Conservation (phyloP, 345 rosid genomes). For the Raphanus sativus region DNA sequence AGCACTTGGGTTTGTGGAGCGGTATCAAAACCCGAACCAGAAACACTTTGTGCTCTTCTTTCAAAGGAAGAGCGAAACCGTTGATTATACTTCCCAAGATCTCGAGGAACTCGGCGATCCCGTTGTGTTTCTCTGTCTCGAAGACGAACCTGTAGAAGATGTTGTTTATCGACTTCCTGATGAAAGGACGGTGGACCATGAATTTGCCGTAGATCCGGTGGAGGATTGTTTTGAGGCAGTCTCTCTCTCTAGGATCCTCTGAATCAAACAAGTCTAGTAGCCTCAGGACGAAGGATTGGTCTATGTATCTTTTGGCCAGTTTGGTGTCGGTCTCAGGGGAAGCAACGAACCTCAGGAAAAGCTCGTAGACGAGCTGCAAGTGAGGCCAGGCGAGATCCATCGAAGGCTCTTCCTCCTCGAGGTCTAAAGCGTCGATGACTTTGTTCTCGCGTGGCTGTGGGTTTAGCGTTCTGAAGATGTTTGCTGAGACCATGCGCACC, state of each 20-base stretch:
- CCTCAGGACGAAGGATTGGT: constrained; percentile 61
- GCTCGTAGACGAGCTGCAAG: constrained; percentile 70
- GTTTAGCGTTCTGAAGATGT: constrained; percentile 58
- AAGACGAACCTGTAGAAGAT: constrained; percentile 62
- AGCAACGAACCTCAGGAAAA: constrained; percentile 69
- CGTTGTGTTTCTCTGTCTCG: constrained; percentile 75
- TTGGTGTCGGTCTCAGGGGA: constrained; percentile 76
- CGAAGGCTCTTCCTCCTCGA: constrained; percentile 72
- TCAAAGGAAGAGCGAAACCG: constrained; percentile 72
- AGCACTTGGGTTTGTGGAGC: constrained; percentile 68
- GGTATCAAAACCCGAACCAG: constrained; percentile 64
- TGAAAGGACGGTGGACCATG: constrained; percentile 73
- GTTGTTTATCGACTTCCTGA: constrained; percentile 67
- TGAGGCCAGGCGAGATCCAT: constrained; percentile 88
- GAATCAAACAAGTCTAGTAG: constrained; percentile 68
- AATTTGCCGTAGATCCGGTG: constrained; percentile 74
- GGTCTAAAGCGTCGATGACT: constrained; percentile 57
- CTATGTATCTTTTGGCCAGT: constrained; percentile 63
- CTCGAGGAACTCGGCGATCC: constrained; percentile 70
- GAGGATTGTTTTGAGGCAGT: constrained; percentile 63
- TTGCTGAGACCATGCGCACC: constrained; percentile 58
- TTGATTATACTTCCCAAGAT: constrained; percentile 74
- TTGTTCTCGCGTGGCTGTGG: constrained; percentile 69
- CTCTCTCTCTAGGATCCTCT: constrained; percentile 72
- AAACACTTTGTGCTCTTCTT: constrained; percentile 73